phyloP scores from a whole-genome alignment of 306 rosid species.

The Dicorynia guianensis region DNA sequence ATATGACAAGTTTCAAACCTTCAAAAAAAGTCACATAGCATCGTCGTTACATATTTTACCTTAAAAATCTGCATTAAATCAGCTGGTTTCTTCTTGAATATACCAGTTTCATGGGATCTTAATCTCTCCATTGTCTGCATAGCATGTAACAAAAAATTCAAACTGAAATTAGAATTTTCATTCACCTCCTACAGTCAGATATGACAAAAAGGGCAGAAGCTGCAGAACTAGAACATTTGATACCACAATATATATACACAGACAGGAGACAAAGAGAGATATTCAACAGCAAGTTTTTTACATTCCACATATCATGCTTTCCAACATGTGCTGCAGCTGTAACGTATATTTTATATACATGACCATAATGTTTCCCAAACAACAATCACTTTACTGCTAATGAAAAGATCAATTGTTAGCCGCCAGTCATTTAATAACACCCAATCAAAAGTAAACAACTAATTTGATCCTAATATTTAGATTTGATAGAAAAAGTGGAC shows the following conservation, averaged over 20 bases:
- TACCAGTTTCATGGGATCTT: slow-evolving; percentile 64
- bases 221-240: slow-evolving; percentile 19
- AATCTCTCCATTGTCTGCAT: slow-evolving; percentile 78
- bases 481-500: slow-evolving; percentile 11
- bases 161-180: not conserved
- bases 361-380: too few relatives aligned
- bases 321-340: slow-evolving; percentile 11
- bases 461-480: slow-evolving; percentile 10
- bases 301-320: slow-evolving; percentile 28
- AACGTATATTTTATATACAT: slow-evolving; percentile 12
- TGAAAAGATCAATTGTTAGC: not conserved
- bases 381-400: too few relatives aligned
- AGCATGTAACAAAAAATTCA: slow-evolving; percentile 36
- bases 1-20: not conserved
- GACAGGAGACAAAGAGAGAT: not conserved
- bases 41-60: slow-evolving; percentile 45
- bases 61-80: slow-evolving; percentile 75
- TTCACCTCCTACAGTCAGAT: slow-evolving; percentile 18
- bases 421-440: slow-evolving; percentile 15
- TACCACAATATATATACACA: not conserved
- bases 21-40: slow-evolving; percentile 5
- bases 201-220: slow-evolving; percentile 6
- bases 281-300: not conserved
- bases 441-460: slow-evolving; percentile 4
- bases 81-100: slow-evolving; percentile 75